Evolutionary conservation across 1,284 basidiomycete genomes (phyloP), one percentile per base, ranked within the genome.

Genomic region (Naganishia albida): DNA sequence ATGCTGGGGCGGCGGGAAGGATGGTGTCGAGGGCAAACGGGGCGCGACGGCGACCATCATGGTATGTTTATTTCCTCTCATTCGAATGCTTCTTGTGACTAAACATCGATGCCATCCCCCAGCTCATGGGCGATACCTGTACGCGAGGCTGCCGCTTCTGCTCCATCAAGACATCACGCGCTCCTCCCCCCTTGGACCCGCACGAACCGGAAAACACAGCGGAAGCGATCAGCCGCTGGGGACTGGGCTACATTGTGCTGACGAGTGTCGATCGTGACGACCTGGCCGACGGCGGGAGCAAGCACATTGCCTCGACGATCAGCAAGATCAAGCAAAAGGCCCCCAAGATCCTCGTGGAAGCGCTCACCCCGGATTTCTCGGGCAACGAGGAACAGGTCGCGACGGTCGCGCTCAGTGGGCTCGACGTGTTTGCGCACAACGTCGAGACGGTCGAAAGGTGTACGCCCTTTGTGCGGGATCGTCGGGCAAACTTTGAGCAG

Each of bases 111-210:
- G 25, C 23, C 15, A 10, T 18, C 23, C 13, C 26, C 0, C 71
- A 94, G 93, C 82, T 99, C 39, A 99, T 99, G 96, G 96, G 96
- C n/a, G 95, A 99, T 80, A 96, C 93, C 13, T 99, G 96, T 76
- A 99, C 96, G 16, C 87, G 96, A 74, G 96, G 93, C 0, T 99
- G 96, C 80, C 84, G 94, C 60, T 99, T 99, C 79, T 99, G 96
- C 74, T 91, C 94, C 4, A 91, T 99, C 67, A 98, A 98, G 83
- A 99, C 96, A 0, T 92, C 92, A 1, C 84, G 85, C 62, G 78
- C 86, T 1, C 96, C 96, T 13, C 88, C 90, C 40, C 92, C 96
- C 4, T 80, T 99, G 34, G 95, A 99, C 75, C 88, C 91, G 0
- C 93, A 98, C 75, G 96, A 99, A 75, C 96, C 96, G 23, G 95